Base-by-base conservation (phyloP, 352 stramenopile species). In the Phytophthora meadii region DNA sequence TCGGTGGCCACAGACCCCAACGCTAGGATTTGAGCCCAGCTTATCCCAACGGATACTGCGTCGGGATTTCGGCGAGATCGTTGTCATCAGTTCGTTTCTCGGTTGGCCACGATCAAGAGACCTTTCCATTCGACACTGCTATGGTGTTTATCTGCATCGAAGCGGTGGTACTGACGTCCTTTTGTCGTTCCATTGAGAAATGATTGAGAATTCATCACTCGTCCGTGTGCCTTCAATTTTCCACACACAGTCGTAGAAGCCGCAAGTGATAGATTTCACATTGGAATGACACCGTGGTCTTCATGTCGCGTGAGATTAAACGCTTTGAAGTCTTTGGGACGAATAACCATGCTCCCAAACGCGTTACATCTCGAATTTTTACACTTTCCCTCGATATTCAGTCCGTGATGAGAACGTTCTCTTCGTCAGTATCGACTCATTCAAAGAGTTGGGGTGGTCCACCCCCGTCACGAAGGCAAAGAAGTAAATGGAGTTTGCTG, bases 371-470 rank as follows among this genome's bases (percentile, higher is more conserved):
- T 14, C 0, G 2, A 4, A 15, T 63, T 74, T 12, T 32, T 19
- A 45, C 67, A 79, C 19, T 49, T 40, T n/a, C 71, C 72, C 61
- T 79, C 72, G 36, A 79, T 67, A 17, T 79, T 76, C 19, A 79
- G 62, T 6, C 67, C 67, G 27, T 30, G 19, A 19, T 19, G 19
- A 19, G 1, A 19, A 19, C 0, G 19, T 19, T 19, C 19, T 19
- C 19, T 19, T 19, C 19, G 19, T 19, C 19, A 19, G 19, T 19
- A 19, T 19, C 19, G 19, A 19, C 19, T 19, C 19, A 19, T 19
- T 19, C 19, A 19, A 19, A 19, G 19, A 10, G 28, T 10, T 30
- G 27, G 27, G 27, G 5, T 30, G 27, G 5, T 6, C 27, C 28
- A 1, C 28, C 28, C 7, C 28, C 28, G 27, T 1, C 27, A 30